Evolutionary conservation across 1,139 yeast species (phyloP), one percentile per base, ranked within the genome.

Genomic region (Magnusiomyces tetraspermus): DNA sequence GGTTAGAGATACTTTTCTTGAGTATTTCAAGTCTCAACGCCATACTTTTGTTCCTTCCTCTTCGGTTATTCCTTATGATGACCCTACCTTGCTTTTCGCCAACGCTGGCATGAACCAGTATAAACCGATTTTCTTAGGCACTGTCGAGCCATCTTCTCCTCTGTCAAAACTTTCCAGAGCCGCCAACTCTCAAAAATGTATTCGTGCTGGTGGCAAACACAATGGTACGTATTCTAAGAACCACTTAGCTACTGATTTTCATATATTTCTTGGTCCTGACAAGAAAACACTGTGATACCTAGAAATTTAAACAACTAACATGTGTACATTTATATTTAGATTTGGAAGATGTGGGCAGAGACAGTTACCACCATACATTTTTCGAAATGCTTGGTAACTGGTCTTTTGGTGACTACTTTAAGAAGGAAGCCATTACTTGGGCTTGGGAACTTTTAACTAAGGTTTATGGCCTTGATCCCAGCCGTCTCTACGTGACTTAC

Each of bases 31-130:
- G 63, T 67, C 73, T 47, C 75, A 76, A 50, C 76, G 75, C 24
- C 99, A 92, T 69, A 80, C 81, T 1, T 89, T 77, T 68, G 92
- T 92, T 51, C 89, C 96, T 36, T 85, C 95, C 1, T 89, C 97
- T 3, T 87, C 97, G 1, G 97, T 92, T 40, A 84, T 92, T 55
- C 99, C 99, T 53, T 95, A 85, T 69, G 96, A 92, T 71, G 99
- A 92, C 68, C 98, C 98, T 52, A 90, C 97, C 19, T 77, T 90
- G 60, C 75, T 92, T 59, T 90, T 92, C 66, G 95, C 97, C 65
- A 92, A 92, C 68, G 97, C 98, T 55, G 98, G 97, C 71, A 90
- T 89, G 97, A 92, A 92, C 74, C 99, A 92, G 73, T 92, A 89
- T 72, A 92, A 92, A 72, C 96, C 97, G 22, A 90, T 92, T 61